Base-by-base conservation (phyloP, 2,329 filamentous ascomycete species). In the Ophiostoma angusticollis region DNA sequence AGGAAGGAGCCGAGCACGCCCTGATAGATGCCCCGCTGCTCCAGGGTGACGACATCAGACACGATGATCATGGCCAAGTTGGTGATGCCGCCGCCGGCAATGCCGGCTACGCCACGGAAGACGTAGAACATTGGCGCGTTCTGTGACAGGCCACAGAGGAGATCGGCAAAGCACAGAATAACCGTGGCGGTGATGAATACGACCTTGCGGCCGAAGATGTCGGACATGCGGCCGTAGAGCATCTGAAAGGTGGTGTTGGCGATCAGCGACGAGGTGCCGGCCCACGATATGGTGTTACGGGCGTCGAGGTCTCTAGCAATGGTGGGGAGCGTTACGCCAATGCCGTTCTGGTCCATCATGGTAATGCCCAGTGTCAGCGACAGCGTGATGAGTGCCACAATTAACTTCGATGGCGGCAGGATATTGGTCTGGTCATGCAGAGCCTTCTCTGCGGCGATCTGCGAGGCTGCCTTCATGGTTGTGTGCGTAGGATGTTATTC, bases 231-330 rank as follows among this genome's bases (percentile, higher is more conserved):
- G 16, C 74, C 74, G 50, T 78, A 78, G 0, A 80, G 61, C 41
- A 78, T 71, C 45, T 76, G 74, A 45, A 78, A 80, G 24, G 70
- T 67, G 0, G 75, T 78, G 42, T 69, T 72, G 17, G 68, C 68
- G 33, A 74, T 65, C 35, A 74, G 52, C 5, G 62, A 62, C 11
- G 67, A 64, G 0, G 67, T 71, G n/a, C 67, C 68, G 1, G 66
- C 66, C 69, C 68, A 73, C 1, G 65, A 62, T 37, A 77, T 76
- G 2, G 67, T 70, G 14, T 58, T 59, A 43, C 57, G 54, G 1
- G 61, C 61, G 37, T 60, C 47, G 14, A 29, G 17, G 21, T 41
- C 39, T 13, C 35, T 29, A 6, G 22, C 34, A 45, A 74, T 63
- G 17, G 67, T 65, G 18, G 70, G 70, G 22, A 74, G 51, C 18